phyloP scores from a whole-genome alignment of 495 filamentous ascomycete genomes.

The Pyrenula aspistea region DNA sequence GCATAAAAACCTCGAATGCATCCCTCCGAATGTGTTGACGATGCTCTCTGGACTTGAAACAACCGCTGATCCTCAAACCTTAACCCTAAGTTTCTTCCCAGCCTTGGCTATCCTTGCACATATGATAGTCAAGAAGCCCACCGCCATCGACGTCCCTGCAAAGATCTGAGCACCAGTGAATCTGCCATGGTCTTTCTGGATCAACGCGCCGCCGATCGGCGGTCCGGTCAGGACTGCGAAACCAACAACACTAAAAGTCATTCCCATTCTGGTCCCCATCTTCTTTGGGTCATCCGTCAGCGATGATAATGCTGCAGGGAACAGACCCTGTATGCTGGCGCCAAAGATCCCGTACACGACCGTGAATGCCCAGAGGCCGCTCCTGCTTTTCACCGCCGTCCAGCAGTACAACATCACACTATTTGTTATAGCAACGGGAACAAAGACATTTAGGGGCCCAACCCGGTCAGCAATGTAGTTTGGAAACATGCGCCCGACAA shows the following conservation, averaged over 20 bases:
- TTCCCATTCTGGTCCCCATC: slow-evolving; percentile 62
- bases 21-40: no score
- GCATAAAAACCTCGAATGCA: no score
- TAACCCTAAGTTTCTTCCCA: slow-evolving; percentile 11
- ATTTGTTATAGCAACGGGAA: slow-evolving; percentile 38
- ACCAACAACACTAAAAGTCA: slow-evolving; percentile 65
- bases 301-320: slow-evolving; percentile 46
- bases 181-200: slow-evolving; percentile 32
- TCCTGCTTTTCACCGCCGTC: slow-evolving; percentile 39
- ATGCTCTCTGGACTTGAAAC: no score
- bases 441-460: slow-evolving; percentile 51
- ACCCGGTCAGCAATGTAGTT: slow-evolving; percentile 52
- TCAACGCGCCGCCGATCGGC: slow-evolving; percentile 57
- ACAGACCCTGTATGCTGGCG: slow-evolving; percentile 57
- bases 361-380: slow-evolving; percentile 47
- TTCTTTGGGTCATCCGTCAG: slow-evolving; percentile 55
- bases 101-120: slow-evolving; percentile 32
- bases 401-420: slow-evolving; percentile 49
- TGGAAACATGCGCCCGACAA: slow-evolving; percentile 52
- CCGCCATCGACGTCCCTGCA: slow-evolving; percentile 28
- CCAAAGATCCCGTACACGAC: slow-evolving; percentile 49
- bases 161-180: slow-evolving; percentile 51
- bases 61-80: slow-evolving; percentile 2
- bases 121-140: slow-evolving; percentile 28
- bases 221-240: slow-evolving; percentile 64